phyloP scores from a whole-genome alignment of 2,329 filamentous ascomycete genomes.

The Verticillium longisporum region DNA sequence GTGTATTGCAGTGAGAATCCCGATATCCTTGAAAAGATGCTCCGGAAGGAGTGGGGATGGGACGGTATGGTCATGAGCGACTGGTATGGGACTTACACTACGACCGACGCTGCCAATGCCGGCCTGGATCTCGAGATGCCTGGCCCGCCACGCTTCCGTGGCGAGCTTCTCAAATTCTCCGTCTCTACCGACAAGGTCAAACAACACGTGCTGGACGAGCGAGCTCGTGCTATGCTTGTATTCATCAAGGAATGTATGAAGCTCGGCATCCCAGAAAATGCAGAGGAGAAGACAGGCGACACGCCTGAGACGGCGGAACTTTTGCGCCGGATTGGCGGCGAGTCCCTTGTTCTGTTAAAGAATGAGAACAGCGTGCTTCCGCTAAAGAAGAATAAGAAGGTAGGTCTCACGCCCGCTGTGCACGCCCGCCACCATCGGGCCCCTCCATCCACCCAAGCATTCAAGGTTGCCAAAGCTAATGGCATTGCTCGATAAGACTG shows the following conservation, averaged over 20 bases:
- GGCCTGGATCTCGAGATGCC: slow-evolving; percentile 57
- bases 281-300: slow-evolving; percentile 46
- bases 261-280: slow-evolving; percentile 46
- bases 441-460: too few species aligned
- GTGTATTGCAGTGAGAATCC: slow-evolving; percentile 47
- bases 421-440: too few species aligned
- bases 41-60: slow-evolving; percentile 52
- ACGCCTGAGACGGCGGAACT: slow-evolving; percentile 57
- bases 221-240: slow-evolving; percentile 50
- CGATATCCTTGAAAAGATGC: slow-evolving; percentile 37
- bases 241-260: slow-evolving; percentile 51
- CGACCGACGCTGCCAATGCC: slow-evolving; percentile 38
- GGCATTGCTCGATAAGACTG: slow-evolving; percentile 22
- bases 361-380: slow-evolving; percentile 61
- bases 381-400: slow-evolving; percentile 53
- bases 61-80: slow-evolving; percentile 52
- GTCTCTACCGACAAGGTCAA: slow-evolving; percentile 50
- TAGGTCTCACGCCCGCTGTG: slow-evolving; percentile 13
- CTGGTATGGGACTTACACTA: slow-evolving; percentile 51
- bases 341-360: slow-evolving; percentile 68
- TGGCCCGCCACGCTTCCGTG: slow-evolving; percentile 43
- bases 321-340: slow-evolving; percentile 58
- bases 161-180: slow-evolving; percentile 43
- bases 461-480: background rate
- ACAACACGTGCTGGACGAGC: slow-evolving; percentile 46